These are phyloP conservation scores for Lonicera japonica DNA, from an alignment of 129 eudicot genomes.

Conservation along the genomic window DNA sequence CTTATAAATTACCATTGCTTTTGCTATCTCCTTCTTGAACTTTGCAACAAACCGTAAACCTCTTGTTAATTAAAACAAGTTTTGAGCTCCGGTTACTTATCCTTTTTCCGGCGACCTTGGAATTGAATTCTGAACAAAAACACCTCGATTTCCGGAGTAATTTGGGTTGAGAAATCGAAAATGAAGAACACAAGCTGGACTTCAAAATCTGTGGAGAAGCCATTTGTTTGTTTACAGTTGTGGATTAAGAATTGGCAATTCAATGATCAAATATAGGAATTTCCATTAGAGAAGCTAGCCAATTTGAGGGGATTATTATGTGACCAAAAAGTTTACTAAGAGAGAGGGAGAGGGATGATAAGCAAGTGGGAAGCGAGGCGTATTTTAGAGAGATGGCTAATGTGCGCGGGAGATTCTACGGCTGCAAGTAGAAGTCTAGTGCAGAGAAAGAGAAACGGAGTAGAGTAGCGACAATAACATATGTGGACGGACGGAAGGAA, in stretches of 20 bases:
- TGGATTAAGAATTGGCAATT: no score
- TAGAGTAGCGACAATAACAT: no score
- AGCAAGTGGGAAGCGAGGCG: no score
- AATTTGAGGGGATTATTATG: no score
- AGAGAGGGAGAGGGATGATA: no score
- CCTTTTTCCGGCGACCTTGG: slow-evolving; percentile 17
- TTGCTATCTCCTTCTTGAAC: slow-evolving; percentile 37
- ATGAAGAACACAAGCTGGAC: no score
- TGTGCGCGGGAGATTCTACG: slow-evolving; percentile 46
- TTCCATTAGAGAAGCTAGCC: slow-evolving; percentile 4
- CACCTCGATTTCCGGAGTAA: slow-evolving; percentile 15
- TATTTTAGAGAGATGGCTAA: slow-evolving; percentile 27
- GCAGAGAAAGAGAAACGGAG: no score
- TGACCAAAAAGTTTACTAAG: no score
- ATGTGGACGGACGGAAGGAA: no score
- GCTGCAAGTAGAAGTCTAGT: not conserved
- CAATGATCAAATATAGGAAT: slow-evolving; percentile 1
- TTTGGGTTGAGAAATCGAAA: slow-evolving; percentile 28
- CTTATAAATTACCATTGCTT: slow-evolving; percentile 43
- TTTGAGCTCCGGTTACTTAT: no score
- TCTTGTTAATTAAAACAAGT: slow-evolving; percentile 11
- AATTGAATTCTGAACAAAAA: slow-evolving; percentile 22
- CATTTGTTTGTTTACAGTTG: slow-evolving; percentile 23
- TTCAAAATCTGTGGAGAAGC: slow-evolving; percentile 54
- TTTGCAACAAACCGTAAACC: slow-evolving; percentile 39